Percentiles rank a stretch among this genome's conserved stretches.
These are phyloP conservation scores for Pleomassaria siparia DNA, from an alignment of 2,329 filamentous ascomycete genomes.

Conservation along the genomic window DNA sequence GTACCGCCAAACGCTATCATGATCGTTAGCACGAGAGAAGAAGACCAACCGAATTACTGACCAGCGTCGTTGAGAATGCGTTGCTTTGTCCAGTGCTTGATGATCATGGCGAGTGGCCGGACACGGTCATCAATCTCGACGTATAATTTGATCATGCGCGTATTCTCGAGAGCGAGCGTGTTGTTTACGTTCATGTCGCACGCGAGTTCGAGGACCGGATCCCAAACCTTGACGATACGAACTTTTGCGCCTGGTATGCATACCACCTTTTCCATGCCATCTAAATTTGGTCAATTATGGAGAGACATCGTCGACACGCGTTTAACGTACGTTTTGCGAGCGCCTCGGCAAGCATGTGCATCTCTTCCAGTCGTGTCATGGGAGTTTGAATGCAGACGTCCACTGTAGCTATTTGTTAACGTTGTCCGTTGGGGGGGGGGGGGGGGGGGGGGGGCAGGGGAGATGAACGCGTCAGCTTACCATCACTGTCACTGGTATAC, in stretches of 20 bases:
- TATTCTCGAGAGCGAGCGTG: constrained; percentile 90
- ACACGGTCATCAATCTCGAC: constrained; percentile 91
- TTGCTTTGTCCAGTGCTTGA: constrained; percentile 95
- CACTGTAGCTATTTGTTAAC: constrained; percentile 58
- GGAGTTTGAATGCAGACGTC: constrained; percentile 96
- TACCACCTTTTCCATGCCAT: constrained; percentile 94
- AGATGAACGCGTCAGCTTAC: constrained; percentile 55
- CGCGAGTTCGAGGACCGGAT: constrained; percentile 83
- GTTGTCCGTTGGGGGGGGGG: too few relatives aligned
- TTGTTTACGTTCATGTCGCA: constrained; percentile 99
- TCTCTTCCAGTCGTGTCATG: constrained; percentile 82
- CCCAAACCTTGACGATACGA: constrained; percentile 98
- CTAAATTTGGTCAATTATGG: constrained; percentile 53
- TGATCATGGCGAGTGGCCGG: constrained; percentile 88
- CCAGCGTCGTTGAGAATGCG: constrained; percentile 95
- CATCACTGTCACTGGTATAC: constrained; percentile 94
- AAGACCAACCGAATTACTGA: constrained; percentile 50
- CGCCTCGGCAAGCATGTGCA: constrained; percentile 86
- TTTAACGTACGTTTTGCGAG: constrained; percentile 75
- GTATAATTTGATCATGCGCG: constrained; percentile 96
- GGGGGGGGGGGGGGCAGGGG: too few relatives aligned
- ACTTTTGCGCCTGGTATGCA: constrained; percentile 95
- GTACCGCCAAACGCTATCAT: constrained; percentile 81
- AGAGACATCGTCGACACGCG: not conserved
- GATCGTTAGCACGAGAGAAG: constrained; percentile 10